phyloP scores from a whole-genome alignment of 495 filamentous ascomycete species.

The Annulohypoxylon maeteangense region DNA sequence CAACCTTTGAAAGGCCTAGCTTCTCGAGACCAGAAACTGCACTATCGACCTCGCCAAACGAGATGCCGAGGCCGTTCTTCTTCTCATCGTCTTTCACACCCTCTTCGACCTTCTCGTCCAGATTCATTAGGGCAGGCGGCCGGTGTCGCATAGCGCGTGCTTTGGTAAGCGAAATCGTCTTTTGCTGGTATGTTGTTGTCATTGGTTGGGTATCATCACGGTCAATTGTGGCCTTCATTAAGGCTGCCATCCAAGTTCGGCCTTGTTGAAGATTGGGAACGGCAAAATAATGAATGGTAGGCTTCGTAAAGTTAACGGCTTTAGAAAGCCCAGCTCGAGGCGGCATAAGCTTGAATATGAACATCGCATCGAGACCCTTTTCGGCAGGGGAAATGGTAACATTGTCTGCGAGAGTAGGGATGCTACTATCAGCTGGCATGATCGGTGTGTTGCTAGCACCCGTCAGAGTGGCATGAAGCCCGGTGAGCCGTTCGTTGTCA shows the following conservation, averaged over 20 bases:
- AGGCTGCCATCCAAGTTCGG: slow-evolving; percentile 95
- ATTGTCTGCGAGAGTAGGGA: slow-evolving; percentile 63
- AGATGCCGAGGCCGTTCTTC: slow-evolving; percentile 60
- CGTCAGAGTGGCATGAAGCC: slow-evolving; percentile 90
- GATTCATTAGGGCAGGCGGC: slow-evolving; percentile 85
- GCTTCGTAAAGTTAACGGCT: slow-evolving; percentile 96
- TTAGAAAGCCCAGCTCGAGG: slow-evolving; percentile 87
- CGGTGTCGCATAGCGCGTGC: slow-evolving; percentile 83
- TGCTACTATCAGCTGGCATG: slow-evolving; percentile 72
- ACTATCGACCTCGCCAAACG: slow-evolving; percentile 62
- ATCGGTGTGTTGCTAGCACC: slow-evolving; percentile 81
- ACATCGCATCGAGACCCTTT: slow-evolving; percentile 69
- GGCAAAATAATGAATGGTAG: slow-evolving; percentile 96
- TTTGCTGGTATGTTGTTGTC: slow-evolving; percentile 92
- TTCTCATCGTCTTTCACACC: slow-evolving; percentile 39
- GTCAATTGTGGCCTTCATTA: slow-evolving; percentile 99
- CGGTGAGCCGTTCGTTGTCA: slow-evolving; percentile 89
- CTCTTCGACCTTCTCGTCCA: slow-evolving; percentile 65
- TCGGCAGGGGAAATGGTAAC: slow-evolving; percentile 54
- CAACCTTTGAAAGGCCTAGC: slow-evolving; percentile 53
- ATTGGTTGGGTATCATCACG: slow-evolving; percentile 82
- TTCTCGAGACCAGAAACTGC: slow-evolving; percentile 60
- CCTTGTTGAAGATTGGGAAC: slow-evolving; percentile 89
- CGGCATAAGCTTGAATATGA: slow-evolving; percentile 98
- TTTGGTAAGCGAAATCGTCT: slow-evolving; percentile 89